These are phyloP conservation scores for Pseudogymnoascus sp. DNA, from an alignment of 2,329 filamentous ascomycete species.

Conservation along the genomic window DNA sequence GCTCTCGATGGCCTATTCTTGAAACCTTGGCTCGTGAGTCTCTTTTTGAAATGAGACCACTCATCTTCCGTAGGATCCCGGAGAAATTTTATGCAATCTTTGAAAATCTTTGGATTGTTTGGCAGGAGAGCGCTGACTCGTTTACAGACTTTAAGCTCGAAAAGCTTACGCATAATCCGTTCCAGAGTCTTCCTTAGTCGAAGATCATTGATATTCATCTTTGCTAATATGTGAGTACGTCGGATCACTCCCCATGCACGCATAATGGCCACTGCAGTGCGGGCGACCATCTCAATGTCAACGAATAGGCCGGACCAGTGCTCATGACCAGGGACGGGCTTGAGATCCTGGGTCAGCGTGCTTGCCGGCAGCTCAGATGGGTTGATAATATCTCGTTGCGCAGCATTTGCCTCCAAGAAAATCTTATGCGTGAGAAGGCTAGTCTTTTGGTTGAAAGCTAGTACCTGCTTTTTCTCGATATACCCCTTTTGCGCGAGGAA, in stretches of 20 bases:
- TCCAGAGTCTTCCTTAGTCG: conserved; percentile 53
- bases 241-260: conserved; percentile 53
- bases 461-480: conserved; percentile 52
- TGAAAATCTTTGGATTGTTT: conserved; percentile 44
- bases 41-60: conserved; percentile 47
- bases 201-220: conserved; percentile 48
- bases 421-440: conserved; percentile 55
- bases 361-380: conserved; percentile 10
- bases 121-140: conserved; percentile 49
- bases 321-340: conserved; percentile 48
- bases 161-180: conserved; percentile 51
- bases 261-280: conserved; percentile 49
- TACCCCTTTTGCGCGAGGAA: conserved; percentile 53
- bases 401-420: conserved; percentile 34
- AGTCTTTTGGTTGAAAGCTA: conserved; percentile 52
- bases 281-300: conserved; percentile 50
- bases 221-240: conserved; percentile 49
- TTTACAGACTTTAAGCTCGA: conserved; percentile 46
- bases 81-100: conserved; percentile 54
- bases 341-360: conserved; percentile 38
- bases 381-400: conserved; percentile 22
- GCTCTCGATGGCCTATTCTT: conserved; percentile 25
- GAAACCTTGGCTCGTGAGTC: conserved; percentile 27
- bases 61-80: conserved; percentile 50
- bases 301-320: conserved; percentile 53